Base-by-base conservation (phyloP, 306 rosid genomes). In the Pyrus communis region DNA sequence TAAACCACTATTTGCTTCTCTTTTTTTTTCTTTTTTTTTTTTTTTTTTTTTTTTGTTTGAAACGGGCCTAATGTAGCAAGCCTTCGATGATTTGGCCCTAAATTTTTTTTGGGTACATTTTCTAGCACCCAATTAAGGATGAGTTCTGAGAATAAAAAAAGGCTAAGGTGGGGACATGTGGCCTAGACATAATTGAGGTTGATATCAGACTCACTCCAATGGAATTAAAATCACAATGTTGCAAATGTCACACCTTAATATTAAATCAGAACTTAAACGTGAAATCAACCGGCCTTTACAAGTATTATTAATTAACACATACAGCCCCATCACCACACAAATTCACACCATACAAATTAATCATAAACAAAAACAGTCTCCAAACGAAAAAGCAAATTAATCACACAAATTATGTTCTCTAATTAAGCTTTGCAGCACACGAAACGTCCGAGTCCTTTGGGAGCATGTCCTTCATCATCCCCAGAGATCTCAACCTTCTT, bases 361-460 rank as follows among this genome's bases (percentile, higher is more conserved):
- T 58, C 35, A n/a, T 9, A 72, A 49, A 70, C 12, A 5, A 28
- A 31, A 4, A 31, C 33, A 72, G 35, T 2, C 75, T 31, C 67
- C 64, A 52, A 52, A 71, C 17, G 11, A 6, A 5, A 17, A 0
- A 1, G 45, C 45, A 42, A 42, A 8, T 10, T 8, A 42, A 42
- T 42, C 45, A 9, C 12, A 42, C 12, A 8, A 42, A 42, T 42
- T 17, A 11, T 12, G 22, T 49, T n/a, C 21, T 57, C 60, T 85
- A 55, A 55, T 21, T 55, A 89, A 75, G 90, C 87, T 77, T 79
- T 87, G 81, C 83, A 89, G 51, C 91, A 87, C 18, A 86, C 90
- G 51, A 89, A 87, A 55, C 90, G 85, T 14, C 86, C 85, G 25
- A 89, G 80, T 46, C 94, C 86, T 77, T 86, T 82, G 9, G 76